Percentiles rank a stretch among this genome's conserved stretches.
Evolutionary conservation across 495 filamentous ascomycete genomes (phyloP).

Genomic region (Apodospora peruviana): DNA sequence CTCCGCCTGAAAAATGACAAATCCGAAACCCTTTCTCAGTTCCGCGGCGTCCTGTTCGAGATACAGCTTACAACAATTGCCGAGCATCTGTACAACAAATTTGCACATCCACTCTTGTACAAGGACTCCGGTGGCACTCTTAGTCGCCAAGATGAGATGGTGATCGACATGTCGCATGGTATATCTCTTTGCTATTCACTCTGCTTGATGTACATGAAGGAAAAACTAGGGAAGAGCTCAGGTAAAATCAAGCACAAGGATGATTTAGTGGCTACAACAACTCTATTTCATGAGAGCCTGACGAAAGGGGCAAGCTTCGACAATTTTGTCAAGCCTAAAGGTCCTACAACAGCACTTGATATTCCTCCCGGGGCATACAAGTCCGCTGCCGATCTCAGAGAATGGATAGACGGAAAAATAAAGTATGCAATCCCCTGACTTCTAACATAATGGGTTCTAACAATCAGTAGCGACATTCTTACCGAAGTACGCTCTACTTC

Average conservation of each 20-base stretch:
- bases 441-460: background rate
- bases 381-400: background rate
- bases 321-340: background rate
- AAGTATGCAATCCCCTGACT: background rate
- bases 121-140: background rate
- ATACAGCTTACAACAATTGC: conserved; percentile 4
- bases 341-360: background rate
- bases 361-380: background rate
- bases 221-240: background rate
- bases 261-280: background rate
- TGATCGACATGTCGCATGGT: conserved; percentile 1
- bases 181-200: conserved; percentile 2
- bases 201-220: conserved; percentile 2
- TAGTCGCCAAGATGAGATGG: conserved; percentile 3
- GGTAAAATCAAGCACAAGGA: background rate
- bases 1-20: conserved; percentile 2
- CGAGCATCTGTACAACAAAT: conserved; percentile 4
- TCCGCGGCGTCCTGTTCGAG: conserved; percentile 5
- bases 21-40: background rate
- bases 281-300: background rate
- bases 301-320: background rate
- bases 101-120: conserved; percentile 6
- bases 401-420: background rate
- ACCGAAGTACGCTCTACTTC: background rate
- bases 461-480: background rate